Evolutionary conservation across 768 basidiomycete species (phyloP).

Genomic region (Rhodotorula babjevae): DNA sequence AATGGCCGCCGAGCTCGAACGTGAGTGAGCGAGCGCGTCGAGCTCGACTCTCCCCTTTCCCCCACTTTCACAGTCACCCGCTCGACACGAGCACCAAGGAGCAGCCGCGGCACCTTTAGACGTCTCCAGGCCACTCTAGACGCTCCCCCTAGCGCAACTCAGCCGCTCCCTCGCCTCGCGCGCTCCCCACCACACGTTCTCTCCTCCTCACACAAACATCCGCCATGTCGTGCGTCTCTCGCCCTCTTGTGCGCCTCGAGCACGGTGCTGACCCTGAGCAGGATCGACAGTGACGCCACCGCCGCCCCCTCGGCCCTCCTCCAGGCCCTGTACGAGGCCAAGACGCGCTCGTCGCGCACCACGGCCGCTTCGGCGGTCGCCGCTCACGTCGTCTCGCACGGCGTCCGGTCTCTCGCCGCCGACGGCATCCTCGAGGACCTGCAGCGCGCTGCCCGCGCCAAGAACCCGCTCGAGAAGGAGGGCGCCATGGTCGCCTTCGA

Average conservation of each 20-base stretch:
- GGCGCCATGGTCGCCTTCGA: conserved; percentile 76
- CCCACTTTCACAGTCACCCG: not conserved
- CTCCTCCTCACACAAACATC: not conserved
- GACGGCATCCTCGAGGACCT: conserved; percentile 58
- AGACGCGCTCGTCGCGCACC: conserved; percentile 32
- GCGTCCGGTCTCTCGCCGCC: conserved; percentile 37
- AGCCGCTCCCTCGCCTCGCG: not conserved
- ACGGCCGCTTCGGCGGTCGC: conserved; percentile 39
- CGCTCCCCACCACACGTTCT: not conserved
- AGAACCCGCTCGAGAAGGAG: conserved; percentile 82
- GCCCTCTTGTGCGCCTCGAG: too few relatives aligned
- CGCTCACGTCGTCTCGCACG: conserved; percentile 34
- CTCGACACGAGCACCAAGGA: not conserved
- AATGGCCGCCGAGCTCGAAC: too few relatives aligned
- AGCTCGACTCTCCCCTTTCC: too few relatives aligned
- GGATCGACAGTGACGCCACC: not conserved
- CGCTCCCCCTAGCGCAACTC: too few relatives aligned
- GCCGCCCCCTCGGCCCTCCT: conserved; percentile 33
- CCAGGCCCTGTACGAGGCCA: conserved; percentile 36
- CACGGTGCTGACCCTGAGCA: not conserved
- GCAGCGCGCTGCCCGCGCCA: conserved; percentile 69
- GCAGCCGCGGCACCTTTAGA: not conserved
- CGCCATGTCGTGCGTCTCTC: not conserved
- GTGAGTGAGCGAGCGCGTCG: too few relatives aligned
- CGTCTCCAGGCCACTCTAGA: not conserved